Conservation (phyloP, 768 basidiomycete species). For the Rhizopogon vesiculosus region DNA sequence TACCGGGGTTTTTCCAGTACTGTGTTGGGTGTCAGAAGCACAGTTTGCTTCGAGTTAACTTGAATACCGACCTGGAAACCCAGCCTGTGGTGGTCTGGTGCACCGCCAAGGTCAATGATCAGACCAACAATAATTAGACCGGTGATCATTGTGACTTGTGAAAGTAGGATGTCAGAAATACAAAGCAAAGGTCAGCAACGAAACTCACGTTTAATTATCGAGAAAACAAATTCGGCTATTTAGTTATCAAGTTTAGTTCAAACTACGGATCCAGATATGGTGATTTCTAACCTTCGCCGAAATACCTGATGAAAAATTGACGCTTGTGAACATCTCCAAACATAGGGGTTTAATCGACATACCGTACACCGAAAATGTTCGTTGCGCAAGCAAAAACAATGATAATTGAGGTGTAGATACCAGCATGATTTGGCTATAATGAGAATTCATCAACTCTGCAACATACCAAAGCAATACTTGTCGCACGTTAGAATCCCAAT, state of each 20-base stretch:
- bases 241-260: background rate
- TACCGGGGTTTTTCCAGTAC: slow-evolving; percentile 74
- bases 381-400: slow-evolving; percentile 52
- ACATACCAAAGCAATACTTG: background rate
- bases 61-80: slow-evolving; percentile 53
- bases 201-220: slow-evolving; percentile 55
- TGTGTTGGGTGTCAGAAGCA: slow-evolving; percentile 13
- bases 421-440: slow-evolving; percentile 40
- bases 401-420: slow-evolving; percentile 57
- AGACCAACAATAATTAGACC: slow-evolving; percentile 58
- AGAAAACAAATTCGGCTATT: slow-evolving; percentile 61
- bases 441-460: background rate
- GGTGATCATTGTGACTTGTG: slow-evolving; percentile 51
- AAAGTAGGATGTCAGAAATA: slow-evolving; percentile 3
- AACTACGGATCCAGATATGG: no score
- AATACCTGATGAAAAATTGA: no score
- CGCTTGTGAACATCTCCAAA: no score
- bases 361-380: slow-evolving; percentile 71
- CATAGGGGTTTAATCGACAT: background rate
- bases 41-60: background rate
- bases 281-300: no score
- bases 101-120: slow-evolving; percentile 75
- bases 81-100: slow-evolving; percentile 58
- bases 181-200: background rate
- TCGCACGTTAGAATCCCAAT: slow-evolving; percentile 63